Evolutionary conservation across 345 rosid species (phyloP).

Genomic region (Hibiscus trionum): DNA sequence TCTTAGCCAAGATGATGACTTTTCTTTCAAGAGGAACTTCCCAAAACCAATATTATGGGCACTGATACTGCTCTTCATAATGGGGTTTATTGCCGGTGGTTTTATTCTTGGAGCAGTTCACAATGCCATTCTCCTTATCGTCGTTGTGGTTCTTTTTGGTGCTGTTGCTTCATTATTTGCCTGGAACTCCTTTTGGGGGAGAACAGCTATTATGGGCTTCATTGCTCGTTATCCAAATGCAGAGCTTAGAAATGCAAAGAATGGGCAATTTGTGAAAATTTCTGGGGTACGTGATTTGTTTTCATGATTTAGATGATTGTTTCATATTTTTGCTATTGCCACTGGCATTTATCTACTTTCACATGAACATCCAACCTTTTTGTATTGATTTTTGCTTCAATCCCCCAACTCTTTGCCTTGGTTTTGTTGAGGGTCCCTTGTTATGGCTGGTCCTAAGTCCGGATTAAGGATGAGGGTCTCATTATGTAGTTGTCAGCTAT

Average conservation of each 20-base stretch:
- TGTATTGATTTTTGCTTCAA: no score
- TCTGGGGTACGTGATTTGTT: slow-evolving; percentile 72
- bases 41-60: slow-evolving; percentile 78
- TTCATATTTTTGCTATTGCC: not conserved
- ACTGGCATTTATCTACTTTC: no score
- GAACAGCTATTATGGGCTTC: slow-evolving; percentile 61
- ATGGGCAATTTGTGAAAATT: slow-evolving; percentile 94
- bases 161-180: slow-evolving; percentile 57
- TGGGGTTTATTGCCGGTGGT: slow-evolving; percentile 86
- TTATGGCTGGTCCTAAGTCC: no score
- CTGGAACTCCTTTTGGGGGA: slow-evolving; percentile 84
- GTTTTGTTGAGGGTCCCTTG: no score
- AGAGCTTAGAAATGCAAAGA: slow-evolving; percentile 90
- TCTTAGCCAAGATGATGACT: slow-evolving; percentile 62
- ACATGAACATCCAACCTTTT: no score
- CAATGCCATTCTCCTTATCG: slow-evolving; percentile 73
- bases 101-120: slow-evolving; percentile 83
- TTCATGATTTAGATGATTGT: not conserved
- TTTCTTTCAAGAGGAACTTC: slow-evolving; percentile 58
- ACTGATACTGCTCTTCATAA: slow-evolving; percentile 55
- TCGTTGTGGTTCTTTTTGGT: slow-evolving; percentile 59
- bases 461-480: no score
- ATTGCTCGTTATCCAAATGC: slow-evolving; percentile 78
- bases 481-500: no score
- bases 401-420: no score